Evolutionary conservation across 345 rosid genomes (phyloP).

Genomic region (Aquilaria malaccensis): DNA sequence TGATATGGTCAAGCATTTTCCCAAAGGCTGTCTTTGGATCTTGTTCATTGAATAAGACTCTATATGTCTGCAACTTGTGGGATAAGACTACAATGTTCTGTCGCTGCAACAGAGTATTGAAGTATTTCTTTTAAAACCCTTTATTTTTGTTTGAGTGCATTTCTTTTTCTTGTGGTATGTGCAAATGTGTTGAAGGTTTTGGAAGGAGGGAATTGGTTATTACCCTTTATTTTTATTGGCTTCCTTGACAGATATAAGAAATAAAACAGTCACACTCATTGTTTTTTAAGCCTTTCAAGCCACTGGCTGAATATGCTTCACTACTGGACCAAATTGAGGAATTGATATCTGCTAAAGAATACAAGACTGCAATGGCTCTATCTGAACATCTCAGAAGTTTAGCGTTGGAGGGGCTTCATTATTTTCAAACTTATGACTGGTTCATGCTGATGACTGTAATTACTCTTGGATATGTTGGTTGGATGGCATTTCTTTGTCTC

Average conservation of each 20-base stretch:
- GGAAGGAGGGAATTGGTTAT: neutral
- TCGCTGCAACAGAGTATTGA: neutral
- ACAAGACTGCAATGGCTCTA: constrained; percentile 58
- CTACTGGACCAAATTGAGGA: constrained; percentile 54
- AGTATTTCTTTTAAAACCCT: neutral
- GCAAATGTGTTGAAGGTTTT: neutral
- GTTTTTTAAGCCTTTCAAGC: constrained; percentile 76
- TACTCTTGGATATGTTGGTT: constrained; percentile 84
- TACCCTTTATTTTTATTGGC: constrained; percentile 1
- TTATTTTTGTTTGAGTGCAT: neutral
- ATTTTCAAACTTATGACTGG: constrained; percentile 97
- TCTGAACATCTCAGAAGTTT: constrained; percentile 70
- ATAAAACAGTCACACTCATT: constrained; percentile 68
- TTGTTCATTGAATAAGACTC: too few species aligned
- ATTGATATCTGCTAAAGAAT: constrained; percentile 42
- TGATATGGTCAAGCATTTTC: too few species aligned
- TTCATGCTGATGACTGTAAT: constrained; percentile 83
- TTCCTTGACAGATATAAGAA: constrained; percentile 59
- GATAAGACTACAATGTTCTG: too few species aligned
- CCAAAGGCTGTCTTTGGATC: too few species aligned
- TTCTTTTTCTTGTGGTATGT: constrained; percentile 3
- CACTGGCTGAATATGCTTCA: constrained; percentile 41
- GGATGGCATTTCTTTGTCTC: constrained; percentile 81
- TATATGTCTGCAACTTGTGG: too few species aligned
- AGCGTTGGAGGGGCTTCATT: constrained; percentile 85